These are phyloP conservation scores for Lipomyces spencermartinsiae DNA, from an alignment of 805 yeast genomes.

Conservation along the genomic window DNA sequence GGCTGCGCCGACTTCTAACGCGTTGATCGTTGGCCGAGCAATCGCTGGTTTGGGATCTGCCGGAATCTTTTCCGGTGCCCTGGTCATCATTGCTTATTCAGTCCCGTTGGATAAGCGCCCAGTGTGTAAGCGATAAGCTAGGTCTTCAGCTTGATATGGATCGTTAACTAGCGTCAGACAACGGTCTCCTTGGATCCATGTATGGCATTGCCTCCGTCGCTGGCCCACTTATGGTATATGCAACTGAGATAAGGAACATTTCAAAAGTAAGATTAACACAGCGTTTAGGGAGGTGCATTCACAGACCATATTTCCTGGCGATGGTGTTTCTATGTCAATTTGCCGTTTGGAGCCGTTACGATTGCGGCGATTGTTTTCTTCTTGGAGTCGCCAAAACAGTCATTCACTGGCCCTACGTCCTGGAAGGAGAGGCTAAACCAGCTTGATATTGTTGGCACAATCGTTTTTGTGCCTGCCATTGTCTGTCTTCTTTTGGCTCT, in stretches of 20 bases:
- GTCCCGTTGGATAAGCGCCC: conserved; percentile 51
- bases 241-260: no score
- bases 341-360: conserved; percentile 49
- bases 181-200: conserved; percentile 40
- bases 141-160: not conserved
- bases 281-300: conserved; percentile 61
- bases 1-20: conserved; percentile 51
- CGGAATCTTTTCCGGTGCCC: conserved; percentile 62
- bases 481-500: conserved; percentile 51
- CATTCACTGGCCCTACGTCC: conserved; percentile 49
- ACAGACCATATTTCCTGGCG: conserved; percentile 56
- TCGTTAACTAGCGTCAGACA: conserved; percentile 9
- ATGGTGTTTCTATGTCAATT: conserved; percentile 56
- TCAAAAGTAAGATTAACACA: no score
- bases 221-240: conserved; percentile 65
- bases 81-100: conserved; percentile 62
- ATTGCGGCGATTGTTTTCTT: conserved; percentile 37
- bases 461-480: conserved; percentile 54
- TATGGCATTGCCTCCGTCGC: conserved; percentile 51
- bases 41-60: conserved; percentile 76
- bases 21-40: conserved; percentile 72
- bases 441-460: conserved; percentile 61
- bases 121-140: conserved; percentile 29
- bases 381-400: conserved; percentile 38
- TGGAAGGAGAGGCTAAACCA: conserved; percentile 51